Base-by-base conservation (phyloP, 78 protist genomes). In the Dictyostelium capitatum region DNA sequence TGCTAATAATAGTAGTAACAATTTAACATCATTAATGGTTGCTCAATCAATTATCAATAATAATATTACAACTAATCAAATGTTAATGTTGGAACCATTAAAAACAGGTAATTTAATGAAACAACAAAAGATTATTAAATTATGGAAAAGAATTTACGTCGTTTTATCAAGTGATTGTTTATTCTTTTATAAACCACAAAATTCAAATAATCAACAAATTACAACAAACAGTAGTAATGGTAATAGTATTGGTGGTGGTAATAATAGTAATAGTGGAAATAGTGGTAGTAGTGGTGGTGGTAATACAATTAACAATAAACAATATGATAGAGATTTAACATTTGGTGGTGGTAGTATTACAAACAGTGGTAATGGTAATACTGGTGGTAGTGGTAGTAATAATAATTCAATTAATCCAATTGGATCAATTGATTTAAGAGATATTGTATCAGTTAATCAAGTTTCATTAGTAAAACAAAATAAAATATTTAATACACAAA, bases 91-190 rank as follows among this genome's bases (percentile, higher is more conserved):
- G 7, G 92, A 85, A 48, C 92, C 82, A 57, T 32, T 85, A 12
- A 85, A 85, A 46, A 75, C 75, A 47, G 92, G 92, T 30, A 28
- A 28, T 47, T 51, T 85, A 25, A 54, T 85, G 77, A 85, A 85
- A 62, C 80, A 83, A 83, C 82, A 85, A 75, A 85, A 85, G 48
- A 67, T 67, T 10, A 54, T 75, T 7, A 85, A 85, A 62, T 32
- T 85, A 4, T 85, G 92, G 92, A 85, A 75, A 48, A 73, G 80
- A 32, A 79, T 85, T 23, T 85, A n/a, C 8, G 92, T 85, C 59
- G 92, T 75, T 1, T 64, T 85, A 41, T 75, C 92, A n/a, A 47
- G 83, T 48, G 92, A 85, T 46, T 20, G 82, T 25, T 30, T 85
- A 50, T 59, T 75, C 19, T 85, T 54, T 54, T 85, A 75, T 48